Conservation (phyloP, 1,139 yeast species). For the Suhomyces anneliseae region DNA sequence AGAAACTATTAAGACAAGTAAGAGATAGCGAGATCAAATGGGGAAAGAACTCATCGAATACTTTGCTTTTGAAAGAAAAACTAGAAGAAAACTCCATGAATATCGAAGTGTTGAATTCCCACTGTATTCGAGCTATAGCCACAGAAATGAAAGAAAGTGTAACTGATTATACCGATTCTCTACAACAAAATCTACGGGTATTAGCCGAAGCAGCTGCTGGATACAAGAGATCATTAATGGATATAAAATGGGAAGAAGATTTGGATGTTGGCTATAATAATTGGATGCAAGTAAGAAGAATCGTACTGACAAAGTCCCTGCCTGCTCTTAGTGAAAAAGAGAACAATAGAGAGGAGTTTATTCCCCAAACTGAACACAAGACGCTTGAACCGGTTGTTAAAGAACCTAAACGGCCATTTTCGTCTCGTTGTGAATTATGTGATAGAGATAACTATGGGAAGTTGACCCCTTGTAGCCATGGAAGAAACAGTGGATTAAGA, state of each 20-base stretch:
- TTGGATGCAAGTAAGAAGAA: conserved; percentile 5
- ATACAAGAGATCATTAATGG: conserved; percentile 13
- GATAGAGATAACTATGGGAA: not conserved
- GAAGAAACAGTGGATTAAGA: not conserved
- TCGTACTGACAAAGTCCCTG: not conserved
- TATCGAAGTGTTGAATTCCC: conserved; percentile 51
- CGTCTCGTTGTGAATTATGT: not conserved
- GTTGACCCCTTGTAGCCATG: not conserved
- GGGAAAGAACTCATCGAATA: conserved; percentile 46
- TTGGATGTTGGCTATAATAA: not conserved
- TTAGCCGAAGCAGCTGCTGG: conserved; percentile 33
- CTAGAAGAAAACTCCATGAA: conserved; percentile 50
- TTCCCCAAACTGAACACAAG: too few species aligned
- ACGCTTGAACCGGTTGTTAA: too few species aligned
- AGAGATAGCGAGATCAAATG: conserved; percentile 43
- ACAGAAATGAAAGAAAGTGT: conserved; percentile 46
- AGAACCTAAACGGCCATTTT: not conserved
- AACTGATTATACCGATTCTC: conserved; percentile 39
- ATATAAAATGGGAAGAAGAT: conserved; percentile 12
- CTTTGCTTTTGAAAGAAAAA: conserved; percentile 44
- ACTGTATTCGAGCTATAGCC: conserved; percentile 47
- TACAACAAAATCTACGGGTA: conserved; percentile 34
- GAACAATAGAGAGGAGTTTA: not conserved
- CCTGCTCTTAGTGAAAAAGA: not conserved
- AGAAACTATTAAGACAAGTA: conserved; percentile 34